Evolutionary conservation across 2,329 filamentous ascomycete genomes (phyloP), one percentile per base, ranked within the genome.

Genomic region (Fusarium equiseti): DNA sequence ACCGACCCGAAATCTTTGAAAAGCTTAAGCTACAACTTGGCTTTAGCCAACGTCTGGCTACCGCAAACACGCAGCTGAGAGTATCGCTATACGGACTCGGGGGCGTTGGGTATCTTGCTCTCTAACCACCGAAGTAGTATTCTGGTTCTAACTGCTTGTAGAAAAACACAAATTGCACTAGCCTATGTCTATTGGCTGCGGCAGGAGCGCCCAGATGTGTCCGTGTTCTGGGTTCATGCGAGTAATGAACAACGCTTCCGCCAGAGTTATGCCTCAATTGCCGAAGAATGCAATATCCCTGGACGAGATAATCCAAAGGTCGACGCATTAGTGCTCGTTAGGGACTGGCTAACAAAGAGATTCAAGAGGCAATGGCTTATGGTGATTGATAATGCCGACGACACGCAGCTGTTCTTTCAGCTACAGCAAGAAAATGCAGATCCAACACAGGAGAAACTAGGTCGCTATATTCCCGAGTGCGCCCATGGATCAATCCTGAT

Each of bases 181-280:
- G 57, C 60, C 8, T 72, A 68, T 13, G 27, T 59, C 8, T 57
- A 70, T 40, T 67, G 69, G 63, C 8, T 72, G 6, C 63, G 38
- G 13, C 50, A 70, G 16, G 42, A 43, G 6, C 16, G 12, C 5
- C 59, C 69, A 3, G 45, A 65, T 6, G 22, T 49, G 1, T 78
- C 76, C 40, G 67, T 78, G 3, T 80, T 80, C 42, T 80, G 78
- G 78, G 67, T 80, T 9, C 74, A 79, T 68, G 78, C 77, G 2
- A 70, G 61, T 22, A 79, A 60, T 11, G 57, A 61, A 7, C 75
- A 73, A 1, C 75, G 79, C 4, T 73, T 81, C 45, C 68, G 77
- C 48, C 70, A 81, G 40, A 70, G 71, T 11, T 81, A 79, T 44
- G 58, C 65, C 31, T 45, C 53, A 1, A 81, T 82, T 53, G 79